Conservation (phyloP, 208 protist species). For the Trypanosoma grayi region DNA sequence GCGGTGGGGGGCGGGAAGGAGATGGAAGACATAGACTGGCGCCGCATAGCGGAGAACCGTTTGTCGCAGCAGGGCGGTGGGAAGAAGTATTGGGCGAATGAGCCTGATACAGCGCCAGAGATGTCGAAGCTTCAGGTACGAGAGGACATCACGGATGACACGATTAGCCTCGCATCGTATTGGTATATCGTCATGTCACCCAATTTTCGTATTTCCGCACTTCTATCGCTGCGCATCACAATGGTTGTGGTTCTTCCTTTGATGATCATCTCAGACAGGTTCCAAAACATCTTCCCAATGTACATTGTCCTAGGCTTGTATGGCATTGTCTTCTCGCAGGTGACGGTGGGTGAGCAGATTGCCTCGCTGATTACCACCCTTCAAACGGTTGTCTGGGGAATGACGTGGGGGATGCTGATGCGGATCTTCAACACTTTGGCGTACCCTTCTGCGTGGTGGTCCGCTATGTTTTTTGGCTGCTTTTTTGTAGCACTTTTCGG, state of each 20-base stretch:
- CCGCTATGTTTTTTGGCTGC: slow-evolving; percentile 35
- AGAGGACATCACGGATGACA: slow-evolving; percentile 9
- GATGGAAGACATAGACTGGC: background rate
- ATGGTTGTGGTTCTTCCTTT: slow-evolving; percentile 46
- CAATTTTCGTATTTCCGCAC: slow-evolving; percentile 11
- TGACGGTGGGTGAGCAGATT: slow-evolving; percentile 54
- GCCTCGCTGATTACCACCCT: slow-evolving; percentile 15
- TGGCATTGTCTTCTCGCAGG: slow-evolving; percentile 40
- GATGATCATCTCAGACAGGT: slow-evolving; percentile 23
- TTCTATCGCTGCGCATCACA: slow-evolving; percentile 53
- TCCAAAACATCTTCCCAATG: slow-evolving; percentile 33
- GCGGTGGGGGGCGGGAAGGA: background rate
- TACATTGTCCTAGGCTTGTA: slow-evolving; percentile 35
- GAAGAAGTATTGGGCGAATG: too few relatives aligned
- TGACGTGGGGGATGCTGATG: slow-evolving; percentile 46
- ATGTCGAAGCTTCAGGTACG: background rate
- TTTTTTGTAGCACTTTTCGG: slow-evolving; percentile 43
- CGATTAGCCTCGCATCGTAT: slow-evolving; percentile 7
- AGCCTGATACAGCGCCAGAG: too few relatives aligned
- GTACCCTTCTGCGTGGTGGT: slow-evolving; percentile 60
- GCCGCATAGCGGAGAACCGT: too few relatives aligned
- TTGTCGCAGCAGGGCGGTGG: too few relatives aligned
- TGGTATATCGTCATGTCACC: slow-evolving; percentile 5
- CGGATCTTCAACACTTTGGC: slow-evolving; percentile 35
- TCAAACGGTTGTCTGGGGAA: slow-evolving; percentile 29